Evolutionary conservation across 1,284 basidiomycete genomes (phyloP).

Genomic region (Rhodotorula sp.): DNA sequence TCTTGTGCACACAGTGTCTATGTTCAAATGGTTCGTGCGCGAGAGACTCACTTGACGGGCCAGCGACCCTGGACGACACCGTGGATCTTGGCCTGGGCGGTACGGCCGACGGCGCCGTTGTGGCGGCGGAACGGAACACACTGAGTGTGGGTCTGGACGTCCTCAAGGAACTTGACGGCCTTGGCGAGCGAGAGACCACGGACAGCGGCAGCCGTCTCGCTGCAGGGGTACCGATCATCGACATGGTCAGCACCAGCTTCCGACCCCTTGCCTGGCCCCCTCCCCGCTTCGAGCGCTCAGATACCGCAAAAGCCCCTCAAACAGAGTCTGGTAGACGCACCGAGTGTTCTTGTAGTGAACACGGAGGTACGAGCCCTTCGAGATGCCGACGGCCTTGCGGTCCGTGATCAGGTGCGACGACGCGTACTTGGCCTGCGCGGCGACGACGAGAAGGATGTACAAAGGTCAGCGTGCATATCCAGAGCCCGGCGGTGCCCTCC

Average conservation of each 20-base stretch:
- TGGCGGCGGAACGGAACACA: slow-evolving; percentile 96
- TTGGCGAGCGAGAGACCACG: slow-evolving; percentile 90
- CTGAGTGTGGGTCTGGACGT: slow-evolving; percentile 96
- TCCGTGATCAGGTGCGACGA: slow-evolving; percentile 41
- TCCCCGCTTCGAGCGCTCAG: too few relatives aligned
- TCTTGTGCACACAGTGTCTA: too few relatives aligned
- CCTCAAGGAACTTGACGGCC: slow-evolving; percentile 90
- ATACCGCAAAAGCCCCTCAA: too few relatives aligned
- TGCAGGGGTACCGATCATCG: neutral
- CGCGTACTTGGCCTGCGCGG: slow-evolving; percentile 38
- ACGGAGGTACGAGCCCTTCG: slow-evolving; percentile 68
- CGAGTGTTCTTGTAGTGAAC: slow-evolving; percentile 99
- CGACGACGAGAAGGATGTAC: neutral
- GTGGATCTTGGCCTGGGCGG: slow-evolving; percentile 84
- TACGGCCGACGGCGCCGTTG: slow-evolving; percentile 90
- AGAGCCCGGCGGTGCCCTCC: neutral
- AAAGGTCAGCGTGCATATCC: neutral
- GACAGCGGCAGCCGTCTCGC: slow-evolving; percentile 52
- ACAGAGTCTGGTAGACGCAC: slow-evolving; percentile 68
- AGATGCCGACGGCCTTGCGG: slow-evolving; percentile 45
- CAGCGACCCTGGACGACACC: slow-evolving; percentile 68
- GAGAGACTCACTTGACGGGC: slow-evolving; percentile 82
- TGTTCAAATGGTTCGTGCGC: too few relatives aligned
- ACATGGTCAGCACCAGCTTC: neutral
- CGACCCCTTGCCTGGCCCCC: too few relatives aligned